Evolutionary conservation across 1,284 basidiomycete species (phyloP).

Genomic region (Trametes sp.): DNA sequence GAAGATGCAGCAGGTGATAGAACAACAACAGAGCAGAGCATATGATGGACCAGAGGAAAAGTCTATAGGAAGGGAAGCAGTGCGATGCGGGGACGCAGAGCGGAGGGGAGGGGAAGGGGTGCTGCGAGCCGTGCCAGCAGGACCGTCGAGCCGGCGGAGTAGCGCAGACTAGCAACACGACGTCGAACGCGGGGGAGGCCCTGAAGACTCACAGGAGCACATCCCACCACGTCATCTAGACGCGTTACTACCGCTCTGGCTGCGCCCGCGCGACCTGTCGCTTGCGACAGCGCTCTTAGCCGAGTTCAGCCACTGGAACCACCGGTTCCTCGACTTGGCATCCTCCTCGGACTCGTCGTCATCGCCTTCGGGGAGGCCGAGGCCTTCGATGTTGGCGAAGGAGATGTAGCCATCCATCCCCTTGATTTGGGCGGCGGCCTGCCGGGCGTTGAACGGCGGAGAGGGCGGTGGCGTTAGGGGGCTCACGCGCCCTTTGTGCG

Average conservation of each 20-base stretch:
- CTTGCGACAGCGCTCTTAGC: constrained; percentile 21
- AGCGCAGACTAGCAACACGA: constrained; percentile 17
- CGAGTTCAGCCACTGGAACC: constrained; percentile 35
- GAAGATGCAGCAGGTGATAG: constrained; percentile 18
- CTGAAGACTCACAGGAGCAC: constrained; percentile 22
- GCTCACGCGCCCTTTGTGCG: constrained; percentile 24
- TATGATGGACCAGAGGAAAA: constrained; percentile 19
- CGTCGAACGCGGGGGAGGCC: constrained; percentile 18
- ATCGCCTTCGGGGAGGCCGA: constrained; percentile 63
- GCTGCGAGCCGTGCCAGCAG: constrained; percentile 23
- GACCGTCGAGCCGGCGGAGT: constrained; percentile 8
- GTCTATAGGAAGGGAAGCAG: constrained; percentile 12
- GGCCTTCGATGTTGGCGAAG: constrained; percentile 72
- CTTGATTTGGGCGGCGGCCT: constrained; percentile 62
- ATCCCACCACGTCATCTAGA: constrained; percentile 28
- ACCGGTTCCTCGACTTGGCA: constrained; percentile 31
- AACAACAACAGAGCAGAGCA: constrained; percentile 27
- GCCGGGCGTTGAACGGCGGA: constrained; percentile 65
- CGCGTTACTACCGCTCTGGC: constrained; percentile 31
- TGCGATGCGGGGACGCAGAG: constrained; percentile 6
- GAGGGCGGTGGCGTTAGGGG: constrained; percentile 42
- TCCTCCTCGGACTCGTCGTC: constrained; percentile 42
- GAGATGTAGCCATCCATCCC: constrained; percentile 70
- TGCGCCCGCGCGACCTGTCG: constrained; percentile 29
- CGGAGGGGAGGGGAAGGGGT: not conserved